phyloP scores from a whole-genome alignment of 257 asterid species.

The Echium plantagineum region DNA sequence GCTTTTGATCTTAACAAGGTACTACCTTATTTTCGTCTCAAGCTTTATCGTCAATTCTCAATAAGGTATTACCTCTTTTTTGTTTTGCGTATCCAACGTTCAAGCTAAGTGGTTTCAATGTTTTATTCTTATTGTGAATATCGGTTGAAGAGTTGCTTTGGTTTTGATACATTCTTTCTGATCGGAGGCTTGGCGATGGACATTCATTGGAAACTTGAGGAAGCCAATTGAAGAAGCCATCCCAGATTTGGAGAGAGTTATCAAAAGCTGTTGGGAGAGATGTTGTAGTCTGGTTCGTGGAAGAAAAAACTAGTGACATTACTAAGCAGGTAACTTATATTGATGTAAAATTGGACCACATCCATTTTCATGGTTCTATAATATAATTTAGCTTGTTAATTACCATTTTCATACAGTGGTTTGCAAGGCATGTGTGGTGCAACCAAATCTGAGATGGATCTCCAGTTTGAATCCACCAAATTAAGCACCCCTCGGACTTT shows the following conservation, averaged over 20 bases:
- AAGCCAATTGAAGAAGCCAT: constrained; percentile 74
- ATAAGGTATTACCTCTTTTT: no score
- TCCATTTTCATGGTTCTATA: no score
- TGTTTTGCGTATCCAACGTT: no score
- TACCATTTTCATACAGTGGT: constrained; percentile 2
- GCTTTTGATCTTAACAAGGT: constrained; percentile 97
- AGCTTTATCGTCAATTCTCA: no score
- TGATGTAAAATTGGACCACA: no score
- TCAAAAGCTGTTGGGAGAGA: constrained; percentile 89
- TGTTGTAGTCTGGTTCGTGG: constrained; percentile 85
- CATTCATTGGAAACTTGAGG: constrained; percentile 78
- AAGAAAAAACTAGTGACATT: constrained; percentile 63
- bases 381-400: not conserved
- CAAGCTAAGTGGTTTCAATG: not conserved
- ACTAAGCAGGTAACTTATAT: constrained; percentile 55
- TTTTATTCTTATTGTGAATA: constrained; percentile 10
- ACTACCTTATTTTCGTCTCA: not conserved
- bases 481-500: constrained; percentile 70
- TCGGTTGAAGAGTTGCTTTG: constrained; percentile 80
- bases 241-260: constrained; percentile 72
- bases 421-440: constrained; percentile 80
- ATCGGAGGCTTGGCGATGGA: constrained; percentile 90
- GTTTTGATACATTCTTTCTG: constrained; percentile 80
- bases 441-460: constrained; percentile 86
- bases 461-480: constrained; percentile 59